Percentiles rank a stretch among this genome's conserved stretches.
Conservation (phyloP, 1,284 basidiomycete genomes). For the Vanrija sp. region DNA sequence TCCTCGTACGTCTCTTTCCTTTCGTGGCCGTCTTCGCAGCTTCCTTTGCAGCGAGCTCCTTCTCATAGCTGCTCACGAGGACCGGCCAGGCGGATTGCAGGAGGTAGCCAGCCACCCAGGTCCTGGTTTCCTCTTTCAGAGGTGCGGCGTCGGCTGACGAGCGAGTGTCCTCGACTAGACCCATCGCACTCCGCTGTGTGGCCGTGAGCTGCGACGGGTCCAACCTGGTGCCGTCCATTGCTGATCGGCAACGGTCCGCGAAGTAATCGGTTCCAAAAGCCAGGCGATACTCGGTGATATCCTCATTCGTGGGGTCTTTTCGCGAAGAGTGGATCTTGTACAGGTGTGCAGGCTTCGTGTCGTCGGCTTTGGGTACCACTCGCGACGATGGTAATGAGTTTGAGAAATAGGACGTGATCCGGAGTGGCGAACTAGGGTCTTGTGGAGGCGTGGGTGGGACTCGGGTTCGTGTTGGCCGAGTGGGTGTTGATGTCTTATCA, state of each 20-base stretch:
- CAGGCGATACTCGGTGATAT: constrained; percentile 37
- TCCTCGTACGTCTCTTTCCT: neutral
- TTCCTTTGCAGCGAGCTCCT: constrained; percentile 21
- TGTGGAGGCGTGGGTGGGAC: neutral
- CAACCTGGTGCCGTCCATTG: constrained; percentile 38
- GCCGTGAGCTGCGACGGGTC: constrained; percentile 26
- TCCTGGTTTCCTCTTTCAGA: constrained; percentile 23
- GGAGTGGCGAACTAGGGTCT: neutral
- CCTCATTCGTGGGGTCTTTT: constrained; percentile 28
- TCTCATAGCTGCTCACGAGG: constrained; percentile 24
- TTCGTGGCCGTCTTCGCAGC: neutral
- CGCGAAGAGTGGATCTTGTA: constrained; percentile 32
- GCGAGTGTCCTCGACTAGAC: constrained; percentile 20
- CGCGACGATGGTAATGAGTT: constrained; percentile 1
- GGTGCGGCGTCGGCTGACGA: neutral
- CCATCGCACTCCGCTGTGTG: constrained; percentile 15
- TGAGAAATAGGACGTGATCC: constrained; percentile 22
- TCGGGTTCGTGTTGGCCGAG: too few relatives aligned
- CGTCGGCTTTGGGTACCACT: too few relatives aligned
- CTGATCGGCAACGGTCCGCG: constrained; percentile 23
- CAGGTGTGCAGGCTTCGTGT: constrained; percentile 22
- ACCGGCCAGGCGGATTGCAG: constrained; percentile 33
- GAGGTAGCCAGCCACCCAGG: constrained; percentile 36
- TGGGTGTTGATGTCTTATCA: neutral
- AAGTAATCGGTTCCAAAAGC: constrained; percentile 27